Evolutionary conservation across 2,329 filamentous ascomycete genomes (phyloP), one percentile per base, ranked within the genome.

Genomic region (Trichoderma aggressivum): DNA sequence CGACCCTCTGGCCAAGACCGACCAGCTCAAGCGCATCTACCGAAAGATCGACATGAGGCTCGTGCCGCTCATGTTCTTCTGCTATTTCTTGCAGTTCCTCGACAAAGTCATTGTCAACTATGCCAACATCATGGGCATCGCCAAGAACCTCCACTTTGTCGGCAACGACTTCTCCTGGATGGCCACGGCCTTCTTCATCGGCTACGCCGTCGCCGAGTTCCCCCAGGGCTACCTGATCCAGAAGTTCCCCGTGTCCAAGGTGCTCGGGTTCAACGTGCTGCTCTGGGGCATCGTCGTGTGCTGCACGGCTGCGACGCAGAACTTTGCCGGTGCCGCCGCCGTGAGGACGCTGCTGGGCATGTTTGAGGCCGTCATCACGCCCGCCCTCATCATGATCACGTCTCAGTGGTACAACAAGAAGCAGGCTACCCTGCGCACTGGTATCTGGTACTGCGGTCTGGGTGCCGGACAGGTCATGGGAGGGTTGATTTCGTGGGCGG

Each of bases 331-430:
- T 0, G 77, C 85, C 39, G 80, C 81, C 2, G 79, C 81, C 5
- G 82, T 81, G 60, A 81, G 85, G 1, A 82, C 84, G 43, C 74
- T 86, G 2, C 79, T 86, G 2, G 85, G 85, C 6, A 75, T 82
- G 18, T 83, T 86, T 34, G 85, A 86, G 78, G 82, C 84, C 0
- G 81, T 82, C 2, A 84, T 87, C 43, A 84, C 83, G 0, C 84
- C 85, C 2, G 82, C 82, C n/a, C 84, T 86, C 68, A 85, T 86
- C 81, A 81, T 87, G 78, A 83, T 86, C 64, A 82, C 85, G 0
- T 75, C 74, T 34, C 73, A 71, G 32, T 78, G 80, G 80, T 86
- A 86, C 75, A 81, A 79, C 2, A 79, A 80, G 30, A 75, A 79
- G 7, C 82, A 86, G 47, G 84, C 85, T 61, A 84, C 83, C 0